Percentiles rank a stretch among this genome's conserved stretches.
Evolutionary conservation across 495 filamentous ascomycete species (phyloP).

Genomic region (Talaromyces thailandensis): DNA sequence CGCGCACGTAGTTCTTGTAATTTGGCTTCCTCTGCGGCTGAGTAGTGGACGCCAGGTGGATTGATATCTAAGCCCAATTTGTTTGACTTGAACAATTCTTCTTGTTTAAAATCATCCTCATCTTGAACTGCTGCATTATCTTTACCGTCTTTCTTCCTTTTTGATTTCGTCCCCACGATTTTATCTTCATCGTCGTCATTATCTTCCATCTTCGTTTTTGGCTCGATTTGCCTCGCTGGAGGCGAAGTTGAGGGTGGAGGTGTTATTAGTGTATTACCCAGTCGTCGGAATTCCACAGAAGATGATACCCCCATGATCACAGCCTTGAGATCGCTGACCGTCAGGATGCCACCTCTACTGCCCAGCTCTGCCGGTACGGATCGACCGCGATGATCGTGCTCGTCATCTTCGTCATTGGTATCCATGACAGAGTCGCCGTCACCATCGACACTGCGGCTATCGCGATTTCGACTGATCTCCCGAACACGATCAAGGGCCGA

Average conservation of each 20-base stretch:
- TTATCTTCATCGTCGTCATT: conserved; percentile 5
- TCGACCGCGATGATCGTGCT: conserved; percentile 2
- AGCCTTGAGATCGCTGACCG: conserved; percentile 47
- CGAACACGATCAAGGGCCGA: not conserved
- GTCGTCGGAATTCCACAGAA: conserved; percentile 43
- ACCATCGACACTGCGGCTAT: conserved; percentile 10
- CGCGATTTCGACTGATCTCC: not conserved
- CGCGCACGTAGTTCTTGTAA: conserved; percentile 33
- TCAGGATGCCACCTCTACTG: conserved; percentile 49
- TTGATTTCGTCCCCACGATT: conserved; percentile 1
- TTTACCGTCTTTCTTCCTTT: conserved; percentile 6
- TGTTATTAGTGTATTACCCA: conserved; percentile 45
- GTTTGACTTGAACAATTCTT: conserved; percentile 66
- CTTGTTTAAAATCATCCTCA: conserved; percentile 50
- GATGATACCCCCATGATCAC: conserved; percentile 38
- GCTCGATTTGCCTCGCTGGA: conserved; percentile 8
- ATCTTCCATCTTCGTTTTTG: conserved; percentile 11
- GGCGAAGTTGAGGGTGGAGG: conserved; percentile 17
- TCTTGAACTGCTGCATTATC: conserved; percentile 6
- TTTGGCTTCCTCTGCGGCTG: conserved; percentile 28
- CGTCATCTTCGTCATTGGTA: conserved; percentile 20
- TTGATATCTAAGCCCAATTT: conserved; percentile 50
- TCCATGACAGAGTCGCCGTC: conserved; percentile 15
- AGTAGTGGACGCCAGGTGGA: conserved; percentile 25
- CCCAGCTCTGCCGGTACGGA: conserved; percentile 31